These are phyloP conservation scores for Favolaschia claudopus DNA, from an alignment of 768 basidiomycete genomes.

Conservation along the genomic window DNA sequence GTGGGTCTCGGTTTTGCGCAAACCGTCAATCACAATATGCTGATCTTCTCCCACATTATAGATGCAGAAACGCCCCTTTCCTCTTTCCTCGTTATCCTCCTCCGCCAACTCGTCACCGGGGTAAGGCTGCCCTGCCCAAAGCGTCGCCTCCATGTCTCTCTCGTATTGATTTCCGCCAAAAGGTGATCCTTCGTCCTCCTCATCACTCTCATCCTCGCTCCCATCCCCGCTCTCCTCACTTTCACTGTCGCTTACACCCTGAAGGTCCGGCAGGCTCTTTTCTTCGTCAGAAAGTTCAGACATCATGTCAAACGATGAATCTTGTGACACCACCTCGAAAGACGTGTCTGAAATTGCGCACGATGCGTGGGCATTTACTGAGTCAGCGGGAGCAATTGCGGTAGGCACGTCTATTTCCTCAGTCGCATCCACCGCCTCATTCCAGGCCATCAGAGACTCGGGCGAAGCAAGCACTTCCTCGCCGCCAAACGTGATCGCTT, in stretches of 20 bases:
- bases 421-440: not conserved
- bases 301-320: no score
- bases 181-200: not conserved
- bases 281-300: no score
- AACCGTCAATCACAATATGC: not conserved
- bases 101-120: not conserved
- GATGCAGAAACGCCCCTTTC: not conserved
- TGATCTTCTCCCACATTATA: not conserved
- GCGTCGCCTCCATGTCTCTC: not conserved
- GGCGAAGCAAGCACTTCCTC: slow-evolving; percentile 6
- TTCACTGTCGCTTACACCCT: no score
- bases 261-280: no score
- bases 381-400: not conserved
- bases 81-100: not conserved
- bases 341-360: not conserved
- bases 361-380: not conserved
- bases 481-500: not conserved
- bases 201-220: no score
- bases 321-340: no score
- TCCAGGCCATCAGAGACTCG: slow-evolving; percentile 2
- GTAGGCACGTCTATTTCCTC: not conserved
- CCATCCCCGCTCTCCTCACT: no score
- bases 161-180: not conserved
- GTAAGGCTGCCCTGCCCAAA: not conserved
- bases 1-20: not conserved